phyloP scores from a whole-genome alignment of 139 green algal genomes.

The Marvania coccoides region DNA sequence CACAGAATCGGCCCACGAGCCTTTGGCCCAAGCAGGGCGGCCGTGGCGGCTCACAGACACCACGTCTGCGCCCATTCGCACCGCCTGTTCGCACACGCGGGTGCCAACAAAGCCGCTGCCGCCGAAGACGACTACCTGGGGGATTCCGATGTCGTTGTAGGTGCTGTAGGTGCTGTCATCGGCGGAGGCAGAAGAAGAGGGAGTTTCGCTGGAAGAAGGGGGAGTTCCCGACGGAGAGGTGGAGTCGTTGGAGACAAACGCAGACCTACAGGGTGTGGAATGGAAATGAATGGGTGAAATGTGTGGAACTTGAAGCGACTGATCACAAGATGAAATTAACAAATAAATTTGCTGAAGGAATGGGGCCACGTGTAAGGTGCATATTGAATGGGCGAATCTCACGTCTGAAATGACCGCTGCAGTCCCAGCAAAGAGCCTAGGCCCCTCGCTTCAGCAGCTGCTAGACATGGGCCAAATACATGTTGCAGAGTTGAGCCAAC shows the following conservation, averaged over 20 bases:
- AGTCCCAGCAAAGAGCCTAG: too few relatives aligned
- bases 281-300: background rate
- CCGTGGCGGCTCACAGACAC: slow-evolving; percentile 65
- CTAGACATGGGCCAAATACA: too few relatives aligned
- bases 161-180: background rate
- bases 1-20: background rate
- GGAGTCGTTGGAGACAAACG: background rate
- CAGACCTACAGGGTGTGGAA: background rate
- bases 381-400: too few relatives aligned
- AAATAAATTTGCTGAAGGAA: too few relatives aligned
- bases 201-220: background rate
- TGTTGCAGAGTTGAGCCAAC: too few relatives aligned
- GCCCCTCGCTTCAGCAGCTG: too few relatives aligned
- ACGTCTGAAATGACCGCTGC: too few relatives aligned
- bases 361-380: too few relatives aligned
- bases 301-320: too few relatives aligned
- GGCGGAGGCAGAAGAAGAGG: background rate
- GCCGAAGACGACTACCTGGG: slow-evolving; percentile 76
- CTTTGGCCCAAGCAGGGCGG: slow-evolving; percentile 17
- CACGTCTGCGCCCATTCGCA: slow-evolving; percentile 59
- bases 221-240: background rate
- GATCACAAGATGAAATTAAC: too few relatives aligned
- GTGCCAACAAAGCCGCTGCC: slow-evolving; percentile 84
- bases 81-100: slow-evolving; percentile 61
- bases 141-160: background rate